A percentile compares a stretch with the other conserved stretches of the same genome.
phyloP scores from a whole-genome alignment of 1,139 yeast species.

The Pichia sp. region DNA sequence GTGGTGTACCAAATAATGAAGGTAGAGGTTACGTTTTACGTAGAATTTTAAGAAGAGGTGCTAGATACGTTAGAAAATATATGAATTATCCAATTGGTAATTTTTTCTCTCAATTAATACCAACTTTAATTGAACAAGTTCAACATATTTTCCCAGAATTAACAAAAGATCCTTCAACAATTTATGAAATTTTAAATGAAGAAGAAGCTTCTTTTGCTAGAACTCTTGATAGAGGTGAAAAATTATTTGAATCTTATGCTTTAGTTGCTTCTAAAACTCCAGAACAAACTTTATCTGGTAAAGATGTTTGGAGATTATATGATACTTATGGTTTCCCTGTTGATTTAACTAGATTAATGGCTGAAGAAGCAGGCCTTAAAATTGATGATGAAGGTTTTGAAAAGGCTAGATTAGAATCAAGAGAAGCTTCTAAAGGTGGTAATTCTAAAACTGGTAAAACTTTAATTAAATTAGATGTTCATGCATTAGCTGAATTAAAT shows the following conservation, averaged over 20 bases:
- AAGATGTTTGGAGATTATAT: constrained; percentile 95
- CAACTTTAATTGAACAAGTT: constrained; percentile 86
- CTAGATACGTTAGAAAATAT: constrained; percentile 93
- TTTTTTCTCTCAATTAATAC: constrained; percentile 86
- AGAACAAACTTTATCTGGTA: constrained; percentile 75
- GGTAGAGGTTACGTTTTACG: constrained; percentile 98
- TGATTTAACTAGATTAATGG: constrained; percentile 95
- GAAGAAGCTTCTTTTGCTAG: constrained; percentile 93
- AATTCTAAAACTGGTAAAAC: constrained; percentile 47
- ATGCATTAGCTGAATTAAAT: constrained; percentile 64
- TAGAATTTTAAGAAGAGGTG: constrained; percentile 95
- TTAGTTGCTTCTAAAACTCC: constrained; percentile 69
- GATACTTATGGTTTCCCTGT: constrained; percentile 99
- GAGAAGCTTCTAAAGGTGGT: constrained; percentile 91
- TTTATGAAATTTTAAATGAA: constrained; percentile 87
- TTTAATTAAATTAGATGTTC: constrained; percentile 80
- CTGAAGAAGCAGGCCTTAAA: constrained; percentile 92
- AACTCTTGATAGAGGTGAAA: constrained; percentile 97
- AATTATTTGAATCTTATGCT: constrained; percentile 89
- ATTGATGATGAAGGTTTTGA: constrained; percentile 91
- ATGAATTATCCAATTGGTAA: constrained; percentile 92
- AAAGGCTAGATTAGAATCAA: constrained; percentile 76
- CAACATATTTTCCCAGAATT: constrained; percentile 88
- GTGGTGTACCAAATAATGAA: constrained; percentile 98
- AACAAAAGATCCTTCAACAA: constrained; percentile 58